Evolutionary conservation across 2,329 filamentous ascomycete genomes (phyloP).

Genomic region (Exophiala sp.): DNA sequence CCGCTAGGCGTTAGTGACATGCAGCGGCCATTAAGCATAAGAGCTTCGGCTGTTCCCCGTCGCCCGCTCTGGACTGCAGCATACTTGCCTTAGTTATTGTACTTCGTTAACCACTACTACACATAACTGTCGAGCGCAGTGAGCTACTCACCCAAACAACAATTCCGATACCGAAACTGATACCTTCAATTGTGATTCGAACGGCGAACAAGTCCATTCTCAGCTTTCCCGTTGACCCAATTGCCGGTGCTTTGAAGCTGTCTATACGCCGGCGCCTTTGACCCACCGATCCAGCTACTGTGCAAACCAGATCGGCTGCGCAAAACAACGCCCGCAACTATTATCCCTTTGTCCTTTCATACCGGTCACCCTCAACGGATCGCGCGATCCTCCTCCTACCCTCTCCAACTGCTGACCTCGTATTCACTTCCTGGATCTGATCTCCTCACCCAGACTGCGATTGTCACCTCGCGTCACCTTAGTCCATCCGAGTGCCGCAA

Average conservation of each 20-base stretch:
- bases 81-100: no score
- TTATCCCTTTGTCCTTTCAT: not conserved
- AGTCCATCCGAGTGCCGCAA: not conserved
- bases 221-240: not conserved
- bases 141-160: not conserved
- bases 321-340: not conserved
- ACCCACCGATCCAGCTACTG: not conserved
- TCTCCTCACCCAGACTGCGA: not conserved
- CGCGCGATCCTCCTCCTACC: not conserved
- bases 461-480: not conserved
- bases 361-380: not conserved
- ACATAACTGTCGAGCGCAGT: not conserved
- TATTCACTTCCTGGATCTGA: not conserved
- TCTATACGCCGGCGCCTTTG: not conserved
- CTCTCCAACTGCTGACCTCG: not conserved
- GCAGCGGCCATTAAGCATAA: constrained; percentile 1
- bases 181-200: not conserved
- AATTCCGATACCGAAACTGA: not conserved
- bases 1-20: not conserved
- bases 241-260: not conserved
- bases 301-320: not conserved
- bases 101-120: no score
- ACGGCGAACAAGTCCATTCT: not conserved
- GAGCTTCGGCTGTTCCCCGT: constrained; percentile 1
- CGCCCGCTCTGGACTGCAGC: not conserved